Evolutionary conservation across 768 basidiomycete species (phyloP).

Genomic region (Auricularia sp.): DNA sequence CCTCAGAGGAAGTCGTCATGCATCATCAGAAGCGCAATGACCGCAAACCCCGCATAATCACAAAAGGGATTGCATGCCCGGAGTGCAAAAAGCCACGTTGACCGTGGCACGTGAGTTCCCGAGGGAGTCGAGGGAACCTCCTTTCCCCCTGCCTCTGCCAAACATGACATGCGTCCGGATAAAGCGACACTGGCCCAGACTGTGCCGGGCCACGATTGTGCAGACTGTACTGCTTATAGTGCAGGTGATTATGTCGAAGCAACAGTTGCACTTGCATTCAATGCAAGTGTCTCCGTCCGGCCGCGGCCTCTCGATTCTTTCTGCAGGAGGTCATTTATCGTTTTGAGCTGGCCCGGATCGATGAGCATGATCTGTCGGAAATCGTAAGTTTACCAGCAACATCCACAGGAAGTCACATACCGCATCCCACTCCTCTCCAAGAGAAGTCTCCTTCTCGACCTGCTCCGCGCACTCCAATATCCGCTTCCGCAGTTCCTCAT

Average conservation of each 20-base stretch:
- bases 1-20: no score
- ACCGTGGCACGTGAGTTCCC: no score
- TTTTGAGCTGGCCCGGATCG: slow-evolving; percentile 84
- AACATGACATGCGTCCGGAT: no score
- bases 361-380: slow-evolving; percentile 73
- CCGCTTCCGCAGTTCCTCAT: slow-evolving; percentile 63
- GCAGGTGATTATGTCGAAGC: not conserved
- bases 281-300: slow-evolving; percentile 61
- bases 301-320: slow-evolving; percentile 86
- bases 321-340: slow-evolving; percentile 81
- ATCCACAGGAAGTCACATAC: slow-evolving; percentile 38
- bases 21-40: no score
- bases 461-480: slow-evolving; percentile 67
- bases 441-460: slow-evolving; percentile 68
- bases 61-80: no score
- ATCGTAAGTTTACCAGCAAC: not conserved
- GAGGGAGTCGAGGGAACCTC: no score
- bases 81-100: no score
- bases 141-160: no score
- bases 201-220: no score
- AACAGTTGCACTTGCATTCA: slow-evolving; percentile 4
- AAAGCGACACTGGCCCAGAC: no score
- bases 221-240: not conserved
- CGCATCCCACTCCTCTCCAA: slow-evolving; percentile 66
- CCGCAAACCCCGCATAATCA: no score